These are phyloP conservation scores for Globisporangium alternatum DNA, from an alignment of 352 stramenopile species.

Conservation along the genomic window DNA sequence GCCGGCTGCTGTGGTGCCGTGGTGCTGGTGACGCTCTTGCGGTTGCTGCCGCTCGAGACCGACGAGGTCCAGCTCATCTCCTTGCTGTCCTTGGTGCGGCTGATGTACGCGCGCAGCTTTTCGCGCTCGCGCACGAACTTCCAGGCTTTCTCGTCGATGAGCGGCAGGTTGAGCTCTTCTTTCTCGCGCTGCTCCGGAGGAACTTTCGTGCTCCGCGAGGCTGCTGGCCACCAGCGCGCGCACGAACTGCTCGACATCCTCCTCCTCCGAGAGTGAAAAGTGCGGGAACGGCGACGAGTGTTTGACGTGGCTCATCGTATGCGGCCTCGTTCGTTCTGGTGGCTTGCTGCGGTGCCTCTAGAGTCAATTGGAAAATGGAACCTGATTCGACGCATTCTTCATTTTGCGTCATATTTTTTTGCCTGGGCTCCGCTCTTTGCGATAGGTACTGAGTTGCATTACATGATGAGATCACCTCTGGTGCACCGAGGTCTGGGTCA, in stretches of 20 bases:
- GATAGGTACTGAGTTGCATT: background rate
- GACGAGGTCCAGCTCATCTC: background rate
- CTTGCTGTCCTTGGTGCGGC: background rate
- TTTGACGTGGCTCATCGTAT: background rate
- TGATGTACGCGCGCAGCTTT: constrained; percentile 7
- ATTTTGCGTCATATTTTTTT: background rate
- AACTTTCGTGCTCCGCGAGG: constrained; percentile 11
- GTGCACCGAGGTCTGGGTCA: background rate
- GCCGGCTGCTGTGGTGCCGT: background rate
- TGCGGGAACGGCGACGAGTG: constrained; percentile 10
- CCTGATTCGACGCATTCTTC: background rate
- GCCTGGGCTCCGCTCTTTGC: too few relatives aligned
- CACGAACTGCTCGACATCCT: constrained; percentile 2
- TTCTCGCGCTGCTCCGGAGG: constrained; percentile 2
- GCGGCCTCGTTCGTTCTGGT: background rate
- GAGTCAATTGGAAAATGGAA: too few relatives aligned
- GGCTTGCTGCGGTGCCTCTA: too few relatives aligned
- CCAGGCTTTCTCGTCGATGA: constrained; percentile 2
- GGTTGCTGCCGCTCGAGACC: background rate
- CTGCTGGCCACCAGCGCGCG: background rate
- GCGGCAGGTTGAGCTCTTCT: background rate
- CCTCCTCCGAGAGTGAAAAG: constrained; percentile 2
- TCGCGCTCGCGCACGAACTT: constrained; percentile 7
- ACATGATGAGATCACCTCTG: background rate
- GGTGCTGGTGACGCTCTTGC: too few relatives aligned